Base-by-base conservation (phyloP, 2,329 filamentous ascomycete genomes). In the Colletotrichum trifolii region DNA sequence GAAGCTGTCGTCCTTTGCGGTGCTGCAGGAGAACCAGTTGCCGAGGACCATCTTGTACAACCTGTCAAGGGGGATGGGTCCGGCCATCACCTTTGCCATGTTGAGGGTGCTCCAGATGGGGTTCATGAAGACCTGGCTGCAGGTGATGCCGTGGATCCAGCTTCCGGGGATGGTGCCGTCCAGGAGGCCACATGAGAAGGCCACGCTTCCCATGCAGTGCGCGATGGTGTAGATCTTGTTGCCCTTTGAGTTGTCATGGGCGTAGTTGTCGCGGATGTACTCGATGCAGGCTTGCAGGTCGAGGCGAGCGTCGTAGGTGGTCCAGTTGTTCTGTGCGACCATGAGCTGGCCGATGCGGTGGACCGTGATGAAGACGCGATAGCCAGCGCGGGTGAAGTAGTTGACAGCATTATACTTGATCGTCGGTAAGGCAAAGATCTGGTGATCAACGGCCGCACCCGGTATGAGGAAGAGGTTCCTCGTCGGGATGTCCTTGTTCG, bases 151-250 rank as follows among this genome's bases (percentile, higher is more conserved):
- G 15, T 78, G 74, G 69, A 90, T 81, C 86, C 87, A 89, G 45
- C 73, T 72, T 0, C 81, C 69, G 0, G 86, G 85, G 55, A 90
- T 86, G 1, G 84, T 85, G 42, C 88, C 87, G 71, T 88, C 86
- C 1, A 91, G 80, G 1, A 91, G 77, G n/a, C 87, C 88, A 4
- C 81, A 77, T 0, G 85, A 76, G 57, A 87, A 81, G 1, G 87
- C 85, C 0, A 90, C 86, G 47, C 85, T 84, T 34, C 88, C 88
- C 81, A 89, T 86, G 73, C 88, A 91, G 74, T 91, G 88, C 1
- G 84, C 81, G 40, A 90, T 80, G 3, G 82, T 82, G 73, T 90
- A 90, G 40, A 87, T 75, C 54, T 79, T 81, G 25, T 73, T 69
- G n/a, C 73, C 67, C 35, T 54, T 66, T 25, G 60, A 71, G 66